phyloP scores from a whole-genome alignment of 2,329 filamentous ascomycete species.

The Lasiodiplodia sp. region DNA sequence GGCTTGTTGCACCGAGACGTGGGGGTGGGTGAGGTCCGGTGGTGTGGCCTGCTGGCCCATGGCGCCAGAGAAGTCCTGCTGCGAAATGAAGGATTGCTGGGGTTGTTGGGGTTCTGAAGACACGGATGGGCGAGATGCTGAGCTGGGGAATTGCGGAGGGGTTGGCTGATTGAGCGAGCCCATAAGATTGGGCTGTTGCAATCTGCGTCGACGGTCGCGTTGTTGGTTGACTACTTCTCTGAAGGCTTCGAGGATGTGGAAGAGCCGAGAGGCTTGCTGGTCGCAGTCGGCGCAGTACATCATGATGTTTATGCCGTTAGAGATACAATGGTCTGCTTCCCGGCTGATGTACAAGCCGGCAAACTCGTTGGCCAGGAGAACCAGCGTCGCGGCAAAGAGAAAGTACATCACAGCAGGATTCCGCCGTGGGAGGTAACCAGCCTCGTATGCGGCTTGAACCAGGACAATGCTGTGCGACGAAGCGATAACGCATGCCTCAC shows the following conservation, averaged over 20 bases:
- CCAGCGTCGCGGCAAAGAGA: constrained; percentile 50
- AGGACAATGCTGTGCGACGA: constrained; percentile 51
- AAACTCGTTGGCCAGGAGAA: constrained; percentile 51
- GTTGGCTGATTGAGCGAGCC: constrained; percentile 30
- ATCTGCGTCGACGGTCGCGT: constrained; percentile 37
- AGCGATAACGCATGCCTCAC: constrained; percentile 52
- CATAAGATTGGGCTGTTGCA: constrained; percentile 31
- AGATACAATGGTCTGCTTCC: constrained; percentile 45
- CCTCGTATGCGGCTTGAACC: constrained; percentile 50
- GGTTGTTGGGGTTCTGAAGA: neutral
- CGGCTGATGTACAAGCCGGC: constrained; percentile 44
- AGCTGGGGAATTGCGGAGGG: constrained; percentile 20
- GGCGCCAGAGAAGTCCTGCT: constrained; percentile 7
- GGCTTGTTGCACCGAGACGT: neutral
- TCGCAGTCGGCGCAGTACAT: constrained; percentile 50
- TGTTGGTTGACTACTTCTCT: constrained; percentile 47
- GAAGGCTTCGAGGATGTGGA: constrained; percentile 49
- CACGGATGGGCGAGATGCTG: constrained; percentile 18
- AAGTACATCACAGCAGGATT: constrained; percentile 52
- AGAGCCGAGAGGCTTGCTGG: constrained; percentile 47
- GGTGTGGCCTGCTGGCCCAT: constrained; percentile 13
- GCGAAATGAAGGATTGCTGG: neutral
- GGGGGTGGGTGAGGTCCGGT: neutral
- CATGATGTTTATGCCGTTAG: constrained; percentile 50
- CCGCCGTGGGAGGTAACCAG: constrained; percentile 48